These are phyloP conservation scores for Ascomycota sp. DNA, from an alignment of 2,329 filamentous ascomycete species.

Conservation along the genomic window DNA sequence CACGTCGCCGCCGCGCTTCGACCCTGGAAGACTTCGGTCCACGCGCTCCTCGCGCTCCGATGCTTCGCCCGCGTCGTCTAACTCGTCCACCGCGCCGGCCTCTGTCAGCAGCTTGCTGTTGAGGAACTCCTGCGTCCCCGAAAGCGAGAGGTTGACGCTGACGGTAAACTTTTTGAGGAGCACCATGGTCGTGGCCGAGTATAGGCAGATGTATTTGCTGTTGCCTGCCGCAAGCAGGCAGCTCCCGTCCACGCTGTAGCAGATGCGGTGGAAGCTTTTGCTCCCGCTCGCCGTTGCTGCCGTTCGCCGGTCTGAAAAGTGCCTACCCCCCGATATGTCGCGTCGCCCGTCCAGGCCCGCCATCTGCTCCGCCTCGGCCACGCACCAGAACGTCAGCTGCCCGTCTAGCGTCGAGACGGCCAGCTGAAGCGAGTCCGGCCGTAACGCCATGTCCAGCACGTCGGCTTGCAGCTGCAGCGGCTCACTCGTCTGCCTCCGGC, in stretches of 20 bases:
- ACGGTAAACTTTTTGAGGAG: constrained; percentile 89
- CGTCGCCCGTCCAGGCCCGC: constrained; percentile 71
- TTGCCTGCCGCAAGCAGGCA: constrained; percentile 81
- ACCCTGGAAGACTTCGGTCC: constrained; percentile 61
- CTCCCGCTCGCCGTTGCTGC: constrained; percentile 78
- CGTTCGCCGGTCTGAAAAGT: constrained; percentile 65
- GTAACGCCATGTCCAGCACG: constrained; percentile 63
- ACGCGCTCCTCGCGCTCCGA: constrained; percentile 73
- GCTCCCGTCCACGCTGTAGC: constrained; percentile 77
- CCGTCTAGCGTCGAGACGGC: constrained; percentile 85
- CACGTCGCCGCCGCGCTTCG: constrained; percentile 63
- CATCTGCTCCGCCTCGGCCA: constrained; percentile 69
- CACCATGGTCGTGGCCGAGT: constrained; percentile 81
- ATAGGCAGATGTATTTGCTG: constrained; percentile 96
- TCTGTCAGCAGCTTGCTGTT: constrained; percentile 85
- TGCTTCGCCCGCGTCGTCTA: constrained; percentile 71
- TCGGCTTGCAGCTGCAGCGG: constrained; percentile 82
- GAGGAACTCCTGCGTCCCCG: constrained; percentile 89
- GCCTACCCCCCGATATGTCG: constrained; percentile 81
- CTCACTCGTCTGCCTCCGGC: constrained; percentile 81
- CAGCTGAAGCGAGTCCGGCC: constrained; percentile 77
- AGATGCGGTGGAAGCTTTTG: constrained; percentile 72
- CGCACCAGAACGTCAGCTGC: constrained; percentile 83
- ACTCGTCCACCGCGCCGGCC: constrained; percentile 60
- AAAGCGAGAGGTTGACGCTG: constrained; percentile 81